Evolutionary conservation across 805 yeast species (phyloP).

Genomic region (Nakazawaea anatomiae): DNA sequence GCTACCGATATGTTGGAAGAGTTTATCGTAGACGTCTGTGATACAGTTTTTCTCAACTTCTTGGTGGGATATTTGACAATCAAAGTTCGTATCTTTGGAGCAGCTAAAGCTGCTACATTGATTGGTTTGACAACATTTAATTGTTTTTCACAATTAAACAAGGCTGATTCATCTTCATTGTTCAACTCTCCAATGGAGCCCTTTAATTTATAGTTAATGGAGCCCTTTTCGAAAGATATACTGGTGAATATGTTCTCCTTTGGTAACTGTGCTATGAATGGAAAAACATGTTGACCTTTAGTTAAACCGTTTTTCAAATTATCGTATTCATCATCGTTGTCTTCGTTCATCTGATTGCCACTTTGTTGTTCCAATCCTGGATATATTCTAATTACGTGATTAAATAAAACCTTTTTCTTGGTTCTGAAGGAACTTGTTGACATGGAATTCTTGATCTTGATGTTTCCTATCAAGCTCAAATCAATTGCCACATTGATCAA

Average conservation of each 20-base stretch:
- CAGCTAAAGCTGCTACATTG: constrained; percentile 61
- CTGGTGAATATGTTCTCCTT: constrained; percentile 65
- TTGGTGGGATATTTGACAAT: constrained; percentile 50
- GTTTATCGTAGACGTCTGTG: constrained; percentile 32
- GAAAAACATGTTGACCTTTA: constrained; percentile 84
- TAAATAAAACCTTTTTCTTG: constrained; percentile 46
- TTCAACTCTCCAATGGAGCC: constrained; percentile 31
- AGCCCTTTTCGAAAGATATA: constrained; percentile 81
- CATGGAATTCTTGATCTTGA: constrained; percentile 44
- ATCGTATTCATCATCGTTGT: constrained; percentile 16
- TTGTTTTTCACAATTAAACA: constrained; percentile 46
- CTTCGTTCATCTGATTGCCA: constrained; percentile 14
- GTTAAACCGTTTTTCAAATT: constrained; percentile 41
- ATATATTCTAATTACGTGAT: constrained; percentile 53
- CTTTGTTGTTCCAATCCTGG: constrained; percentile 27
- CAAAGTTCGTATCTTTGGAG: constrained; percentile 61
- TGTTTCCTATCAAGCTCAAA: constrained; percentile 49
- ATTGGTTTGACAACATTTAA: constrained; percentile 66
- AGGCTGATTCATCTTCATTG: constrained; percentile 21
- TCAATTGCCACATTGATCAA: constrained; percentile 47
- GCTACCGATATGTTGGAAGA: not conserved
- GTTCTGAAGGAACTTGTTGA: constrained; percentile 50
- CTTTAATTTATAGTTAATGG: constrained; percentile 59
- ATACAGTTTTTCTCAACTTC: constrained; percentile 31
- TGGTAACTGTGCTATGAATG: constrained; percentile 81